These are phyloP conservation scores for Diaporthe vaccinii DNA, from an alignment of 2,329 filamentous ascomycete species.

Conservation along the genomic window DNA sequence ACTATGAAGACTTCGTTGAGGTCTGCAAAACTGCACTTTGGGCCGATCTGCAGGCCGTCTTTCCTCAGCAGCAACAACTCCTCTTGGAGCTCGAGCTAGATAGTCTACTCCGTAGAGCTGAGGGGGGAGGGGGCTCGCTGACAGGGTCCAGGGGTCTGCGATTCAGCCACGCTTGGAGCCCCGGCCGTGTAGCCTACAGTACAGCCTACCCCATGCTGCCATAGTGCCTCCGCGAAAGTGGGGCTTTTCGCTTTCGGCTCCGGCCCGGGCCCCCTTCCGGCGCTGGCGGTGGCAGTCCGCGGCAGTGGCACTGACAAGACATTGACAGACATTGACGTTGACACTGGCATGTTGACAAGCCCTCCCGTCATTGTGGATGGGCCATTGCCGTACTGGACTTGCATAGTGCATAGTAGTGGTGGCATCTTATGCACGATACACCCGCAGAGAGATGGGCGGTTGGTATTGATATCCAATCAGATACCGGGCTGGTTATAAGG, in stretches of 20 bases:
- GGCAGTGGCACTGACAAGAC: slow-evolving; percentile 4
- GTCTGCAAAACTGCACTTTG: slow-evolving; percentile 24
- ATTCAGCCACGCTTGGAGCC: not conserved
- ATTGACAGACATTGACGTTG: not conserved
- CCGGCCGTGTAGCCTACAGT: not conserved
- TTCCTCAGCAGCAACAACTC: not conserved
- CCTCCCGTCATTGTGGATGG: not conserved
- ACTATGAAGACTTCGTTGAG: not conserved
- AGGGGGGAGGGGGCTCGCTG: not conserved
- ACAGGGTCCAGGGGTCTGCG: not conserved
- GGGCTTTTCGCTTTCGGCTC: slow-evolving; percentile 5
- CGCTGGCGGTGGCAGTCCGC: slow-evolving; percentile 9
- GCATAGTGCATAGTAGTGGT: not conserved
- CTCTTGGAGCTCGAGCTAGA: not conserved
- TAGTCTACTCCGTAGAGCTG: too few species aligned
- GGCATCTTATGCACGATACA: not conserved
- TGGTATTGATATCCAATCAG: not conserved
- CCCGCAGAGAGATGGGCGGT: not conserved
- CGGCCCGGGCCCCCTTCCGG: slow-evolving; percentile 25
- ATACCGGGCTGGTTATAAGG: too few species aligned
- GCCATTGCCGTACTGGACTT: not conserved
- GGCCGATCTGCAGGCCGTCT: slow-evolving; percentile 20
- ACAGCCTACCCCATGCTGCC: not conserved
- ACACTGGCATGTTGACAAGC: slow-evolving; percentile 11
- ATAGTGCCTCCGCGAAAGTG: slow-evolving; percentile 1